A percentile compares a stretch with the other conserved stretches of the same genome.
Conservation (phyloP, 768 basidiomycete genomes). For the Boletellus emodensis region DNA sequence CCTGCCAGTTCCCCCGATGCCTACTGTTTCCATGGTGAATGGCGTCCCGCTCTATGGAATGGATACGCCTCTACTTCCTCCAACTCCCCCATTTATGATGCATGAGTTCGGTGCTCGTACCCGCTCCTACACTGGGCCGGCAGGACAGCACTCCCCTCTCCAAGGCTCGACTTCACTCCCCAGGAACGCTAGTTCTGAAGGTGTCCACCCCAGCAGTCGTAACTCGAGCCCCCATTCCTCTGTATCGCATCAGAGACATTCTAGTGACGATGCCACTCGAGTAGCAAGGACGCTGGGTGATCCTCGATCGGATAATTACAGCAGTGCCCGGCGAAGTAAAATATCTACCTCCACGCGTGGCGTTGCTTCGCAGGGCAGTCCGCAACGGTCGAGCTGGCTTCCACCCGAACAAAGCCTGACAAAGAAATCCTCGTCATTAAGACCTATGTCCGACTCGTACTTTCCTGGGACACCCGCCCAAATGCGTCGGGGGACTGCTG, state of each 20-base stretch:
- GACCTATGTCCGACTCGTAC: slow-evolving; percentile 18
- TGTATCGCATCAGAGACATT: slow-evolving; percentile 26
- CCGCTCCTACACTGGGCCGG: slow-evolving; percentile 28
- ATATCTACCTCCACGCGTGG: slow-evolving; percentile 8
- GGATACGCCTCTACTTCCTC: slow-evolving; percentile 70
- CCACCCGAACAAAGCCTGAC: slow-evolving; percentile 10
- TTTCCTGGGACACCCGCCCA: slow-evolving; percentile 7
- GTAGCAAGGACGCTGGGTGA: slow-evolving; percentile 8
- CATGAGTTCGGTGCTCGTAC: slow-evolving; percentile 48
- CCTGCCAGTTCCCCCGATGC: slow-evolving; percentile 38
- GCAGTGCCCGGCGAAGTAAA: slow-evolving; percentile 13
- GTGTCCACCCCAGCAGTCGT: slow-evolving; percentile 14
- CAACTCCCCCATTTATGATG: slow-evolving; percentile 74
- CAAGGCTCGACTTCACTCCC: slow-evolving; percentile 20
- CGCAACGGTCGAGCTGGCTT: slow-evolving; percentile 25
- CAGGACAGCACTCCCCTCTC: slow-evolving; percentile 28
- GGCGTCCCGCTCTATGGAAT: slow-evolving; percentile 44
- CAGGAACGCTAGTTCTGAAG: slow-evolving; percentile 26
- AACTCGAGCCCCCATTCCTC: slow-evolving; percentile 17
- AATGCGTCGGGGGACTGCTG: slow-evolving; percentile 17
- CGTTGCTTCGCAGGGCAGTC: slow-evolving; percentile 6
- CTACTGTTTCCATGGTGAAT: slow-evolving; percentile 29
- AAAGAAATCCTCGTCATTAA: slow-evolving; percentile 12
- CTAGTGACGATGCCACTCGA: slow-evolving; percentile 30
- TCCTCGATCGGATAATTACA: slow-evolving; percentile 15